A percentile compares a stretch with the other conserved stretches of the same genome.
Conservation (phyloP, 495 filamentous ascomycete genomes). For the Aspergillus conjunctus region DNA sequence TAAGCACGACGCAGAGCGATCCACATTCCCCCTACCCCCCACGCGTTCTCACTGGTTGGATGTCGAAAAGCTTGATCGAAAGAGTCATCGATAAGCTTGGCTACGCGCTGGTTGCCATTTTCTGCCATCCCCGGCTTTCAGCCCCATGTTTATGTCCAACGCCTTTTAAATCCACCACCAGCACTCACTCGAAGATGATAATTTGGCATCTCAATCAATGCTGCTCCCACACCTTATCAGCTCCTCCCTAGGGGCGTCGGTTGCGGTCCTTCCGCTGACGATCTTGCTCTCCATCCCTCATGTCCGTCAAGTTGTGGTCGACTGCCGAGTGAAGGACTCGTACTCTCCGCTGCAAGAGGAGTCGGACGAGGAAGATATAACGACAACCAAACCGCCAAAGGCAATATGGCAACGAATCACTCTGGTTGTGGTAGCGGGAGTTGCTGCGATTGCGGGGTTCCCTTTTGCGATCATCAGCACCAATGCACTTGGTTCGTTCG, state of each 20-base stretch:
- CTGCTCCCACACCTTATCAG: too few species aligned
- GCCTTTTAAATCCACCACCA: neutral
- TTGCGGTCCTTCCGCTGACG: neutral
- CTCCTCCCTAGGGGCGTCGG: neutral
- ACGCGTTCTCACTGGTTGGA: neutral
- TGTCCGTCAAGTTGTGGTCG: neutral
- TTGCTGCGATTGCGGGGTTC: neutral
- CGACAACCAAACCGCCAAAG: neutral
- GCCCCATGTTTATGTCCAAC: neutral
- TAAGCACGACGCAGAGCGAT: neutral
- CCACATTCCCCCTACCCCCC: neutral
- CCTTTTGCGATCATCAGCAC: neutral
- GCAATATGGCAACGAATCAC: constrained; percentile 8
- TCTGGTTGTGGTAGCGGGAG: constrained; percentile 1
- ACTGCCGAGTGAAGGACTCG: neutral
- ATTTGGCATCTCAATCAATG: neutral
- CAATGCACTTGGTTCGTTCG: neutral
- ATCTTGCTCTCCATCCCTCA: constrained; percentile 4
- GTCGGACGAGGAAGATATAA: constrained; percentile 3
- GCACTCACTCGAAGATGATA: neutral
- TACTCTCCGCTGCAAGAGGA: neutral
- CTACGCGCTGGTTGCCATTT: neutral
- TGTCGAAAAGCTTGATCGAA: neutral
- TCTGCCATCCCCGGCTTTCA: neutral
- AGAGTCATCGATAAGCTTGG: neutral